phyloP scores from a whole-genome alignment of 1,284 basidiomycete genomes.

The Porogramme epimiltina region DNA sequence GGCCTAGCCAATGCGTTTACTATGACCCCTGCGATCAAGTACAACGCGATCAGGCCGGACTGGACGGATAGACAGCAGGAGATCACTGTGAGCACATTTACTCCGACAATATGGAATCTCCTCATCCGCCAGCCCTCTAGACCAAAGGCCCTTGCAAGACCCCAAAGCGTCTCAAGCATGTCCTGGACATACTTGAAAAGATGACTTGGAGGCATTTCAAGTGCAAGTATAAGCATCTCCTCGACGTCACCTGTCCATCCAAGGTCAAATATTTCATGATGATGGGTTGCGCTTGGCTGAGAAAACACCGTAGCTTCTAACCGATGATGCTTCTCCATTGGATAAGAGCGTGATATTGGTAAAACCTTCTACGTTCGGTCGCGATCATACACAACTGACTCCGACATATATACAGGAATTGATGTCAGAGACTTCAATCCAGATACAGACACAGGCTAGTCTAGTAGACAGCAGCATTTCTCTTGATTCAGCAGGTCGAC shows the following conservation, averaged over 20 bases:
- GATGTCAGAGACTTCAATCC: constrained; percentile 68
- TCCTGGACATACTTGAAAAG: constrained; percentile 58
- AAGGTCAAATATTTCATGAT: constrained; percentile 47
- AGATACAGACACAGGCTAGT: constrained; percentile 52
- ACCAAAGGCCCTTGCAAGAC: constrained; percentile 59
- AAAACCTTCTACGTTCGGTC: not conserved
- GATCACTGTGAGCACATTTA: constrained; percentile 55
- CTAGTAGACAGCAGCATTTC: constrained; percentile 38
- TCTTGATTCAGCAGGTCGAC: constrained; percentile 48
- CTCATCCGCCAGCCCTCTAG: constrained; percentile 32
- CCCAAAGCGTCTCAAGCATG: constrained; percentile 67
- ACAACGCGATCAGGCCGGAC: constrained; percentile 38
- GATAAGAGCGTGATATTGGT: constrained; percentile 65
- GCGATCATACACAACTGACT: no score
- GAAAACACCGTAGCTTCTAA: constrained; percentile 1
- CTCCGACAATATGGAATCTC: not conserved
- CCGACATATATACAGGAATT: constrained; percentile 51
- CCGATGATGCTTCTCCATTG: constrained; percentile 36
- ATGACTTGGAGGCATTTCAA: constrained; percentile 70
- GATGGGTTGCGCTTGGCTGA: not conserved
- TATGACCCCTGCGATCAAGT: constrained; percentile 2
- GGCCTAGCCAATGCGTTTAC: constrained; percentile 62
- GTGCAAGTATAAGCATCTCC: constrained; percentile 70
- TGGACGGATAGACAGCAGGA: constrained; percentile 69
- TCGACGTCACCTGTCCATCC: constrained; percentile 71